phyloP scores from a whole-genome alignment of 306 rosid species.

The Adenanthera pavonina region DNA sequence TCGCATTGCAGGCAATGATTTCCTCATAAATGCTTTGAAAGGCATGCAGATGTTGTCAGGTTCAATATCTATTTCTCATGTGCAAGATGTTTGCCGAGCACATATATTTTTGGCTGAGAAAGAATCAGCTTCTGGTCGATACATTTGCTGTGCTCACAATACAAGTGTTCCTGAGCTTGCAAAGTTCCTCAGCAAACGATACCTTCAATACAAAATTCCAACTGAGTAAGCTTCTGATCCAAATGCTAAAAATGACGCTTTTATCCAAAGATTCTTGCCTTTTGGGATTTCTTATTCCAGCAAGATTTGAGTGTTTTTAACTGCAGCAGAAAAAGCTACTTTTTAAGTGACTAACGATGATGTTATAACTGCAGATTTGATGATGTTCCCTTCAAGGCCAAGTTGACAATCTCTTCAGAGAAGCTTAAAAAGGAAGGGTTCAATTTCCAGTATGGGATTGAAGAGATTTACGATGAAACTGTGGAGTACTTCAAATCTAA shows the following conservation, averaged over 20 bases:
- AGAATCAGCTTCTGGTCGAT: constrained; percentile 81
- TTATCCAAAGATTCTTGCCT: background rate
- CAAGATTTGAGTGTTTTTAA: too few relatives aligned
- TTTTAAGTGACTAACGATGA: background rate
- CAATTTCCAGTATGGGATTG: constrained; percentile 64
- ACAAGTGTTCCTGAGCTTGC: constrained; percentile 79
- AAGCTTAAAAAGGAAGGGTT: constrained; percentile 85
- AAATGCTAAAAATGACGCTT: background rate
- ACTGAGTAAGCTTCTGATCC: constrained; percentile 65
- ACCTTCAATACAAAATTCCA: constrained; percentile 64
- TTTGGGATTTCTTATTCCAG: background rate
- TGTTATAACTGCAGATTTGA: constrained; percentile 62
- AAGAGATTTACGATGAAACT: constrained; percentile 64
- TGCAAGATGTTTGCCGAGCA: constrained; percentile 77
- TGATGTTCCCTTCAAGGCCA: constrained; percentile 64
- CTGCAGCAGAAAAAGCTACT: background rate
- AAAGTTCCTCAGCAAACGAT: constrained; percentile 65
- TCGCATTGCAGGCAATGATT: constrained; percentile 62
- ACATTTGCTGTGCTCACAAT: constrained; percentile 68
- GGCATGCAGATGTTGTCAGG: constrained; percentile 85
- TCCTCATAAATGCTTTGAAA: constrained; percentile 65
- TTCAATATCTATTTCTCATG: constrained; percentile 74
- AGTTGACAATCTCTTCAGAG: constrained; percentile 65
- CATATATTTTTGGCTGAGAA: constrained; percentile 84
- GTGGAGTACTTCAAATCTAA: constrained; percentile 71